Evolutionary conservation across 2,329 filamentous ascomycete species (phyloP), one percentile per base, ranked within the genome.

Genomic region (Davidsoniella australis): DNA sequence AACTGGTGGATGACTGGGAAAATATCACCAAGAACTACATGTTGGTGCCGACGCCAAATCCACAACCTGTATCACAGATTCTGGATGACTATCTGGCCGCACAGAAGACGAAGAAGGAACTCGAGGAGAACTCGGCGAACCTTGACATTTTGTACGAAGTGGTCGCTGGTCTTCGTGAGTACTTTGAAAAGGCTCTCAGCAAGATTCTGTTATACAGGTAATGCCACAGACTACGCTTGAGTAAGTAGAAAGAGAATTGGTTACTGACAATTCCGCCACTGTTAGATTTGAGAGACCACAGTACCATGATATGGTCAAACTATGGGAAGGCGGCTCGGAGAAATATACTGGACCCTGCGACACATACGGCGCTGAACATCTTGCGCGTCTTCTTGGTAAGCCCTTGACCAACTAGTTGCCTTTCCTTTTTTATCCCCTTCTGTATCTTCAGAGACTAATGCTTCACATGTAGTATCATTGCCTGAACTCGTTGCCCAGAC

Each of bases 1-100:
- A 94, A 54, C 76, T 98, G 2, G 91, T 98, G 18, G 91, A 98
- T 61, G 91, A 98, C 63, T 98, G 91, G 91, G 91, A 98, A 64
- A 94, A 95, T 58, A 80, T 98, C 54, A 98, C 91, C 50, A 96
- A 95, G 67, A 91, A 93, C 61, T 78, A 86, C 57, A 85, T 89
- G 60, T 78, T 96, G 3, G 85, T 95, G 29, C 80, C 85, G 1
- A 70, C 98, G 14, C 91, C 91, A 0, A 80, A 86, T 43, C 70
- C 73, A 24, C 76, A 81, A 47, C 78, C 89, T 1, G 85, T 91
- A 53, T 77, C 75, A 55, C 68, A 76, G 55, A 85, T 98, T 54
- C 68, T 98, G 14, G 73, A 86, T 45, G 82, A 89, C 55, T 98
- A 95, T 62, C 70, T 81, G 50, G 72, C 72, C 1, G 76, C 79